Evolutionary conservation across 2,329 filamentous ascomycete genomes (phyloP).

Genomic region (Penicillium digitatum): DNA sequence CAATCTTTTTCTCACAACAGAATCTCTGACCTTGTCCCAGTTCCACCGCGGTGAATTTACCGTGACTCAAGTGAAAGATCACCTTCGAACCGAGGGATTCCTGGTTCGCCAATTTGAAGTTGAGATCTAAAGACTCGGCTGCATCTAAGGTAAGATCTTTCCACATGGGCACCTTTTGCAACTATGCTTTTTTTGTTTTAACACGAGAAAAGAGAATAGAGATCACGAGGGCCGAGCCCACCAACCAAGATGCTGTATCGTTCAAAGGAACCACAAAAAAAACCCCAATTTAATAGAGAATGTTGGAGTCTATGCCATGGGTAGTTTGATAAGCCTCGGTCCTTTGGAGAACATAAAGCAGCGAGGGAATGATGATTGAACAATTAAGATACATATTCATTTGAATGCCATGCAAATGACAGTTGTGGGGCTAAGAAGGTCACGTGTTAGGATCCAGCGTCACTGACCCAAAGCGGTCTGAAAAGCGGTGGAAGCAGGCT

Average conservation of each 20-base stretch:
- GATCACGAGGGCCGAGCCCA: background rate
- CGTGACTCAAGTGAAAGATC: slow-evolving; percentile 87
- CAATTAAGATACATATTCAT: background rate
- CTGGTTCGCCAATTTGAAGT: slow-evolving; percentile 74
- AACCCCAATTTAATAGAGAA: background rate
- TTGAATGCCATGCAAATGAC: background rate
- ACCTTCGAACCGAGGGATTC: slow-evolving; percentile 66
- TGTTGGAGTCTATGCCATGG: background rate
- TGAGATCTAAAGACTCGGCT: slow-evolving; percentile 10
- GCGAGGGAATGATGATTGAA: background rate
- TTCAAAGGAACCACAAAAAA: background rate
- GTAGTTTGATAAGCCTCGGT: background rate
- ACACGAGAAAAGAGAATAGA: slow-evolving; percentile 1
- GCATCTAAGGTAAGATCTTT: background rate
- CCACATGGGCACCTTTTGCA: background rate
- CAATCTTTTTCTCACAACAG: background rate
- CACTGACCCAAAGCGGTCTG: slow-evolving; percentile 12
- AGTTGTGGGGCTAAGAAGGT: background rate
- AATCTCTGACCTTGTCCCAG: slow-evolving; percentile 34
- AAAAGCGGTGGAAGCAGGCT: slow-evolving; percentile 6
- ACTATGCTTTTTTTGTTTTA: background rate
- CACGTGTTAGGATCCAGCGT: background rate
- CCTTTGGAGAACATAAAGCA: background rate
- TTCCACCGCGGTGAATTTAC: slow-evolving; percentile 96
- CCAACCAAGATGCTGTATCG: background rate